These are phyloP conservation scores for Pseudoturritis turrita DNA, from an alignment of 345 rosid genomes.

Conservation along the genomic window DNA sequence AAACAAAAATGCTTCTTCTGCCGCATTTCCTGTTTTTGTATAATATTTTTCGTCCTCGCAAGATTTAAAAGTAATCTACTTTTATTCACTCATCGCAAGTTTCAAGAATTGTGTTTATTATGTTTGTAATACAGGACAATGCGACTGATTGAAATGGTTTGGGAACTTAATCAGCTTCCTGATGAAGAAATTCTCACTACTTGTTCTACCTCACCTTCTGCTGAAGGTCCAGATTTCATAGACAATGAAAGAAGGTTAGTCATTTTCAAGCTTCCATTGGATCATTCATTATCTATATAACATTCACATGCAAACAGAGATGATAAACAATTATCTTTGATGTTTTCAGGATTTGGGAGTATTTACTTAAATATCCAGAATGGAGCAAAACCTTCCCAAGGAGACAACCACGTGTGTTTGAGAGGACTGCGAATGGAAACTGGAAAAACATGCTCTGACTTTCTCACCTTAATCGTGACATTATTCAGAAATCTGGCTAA, in stretches of 20 bases:
- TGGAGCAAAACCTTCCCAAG: slow-evolving; percentile 60
- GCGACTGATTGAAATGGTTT: slow-evolving; percentile 24
- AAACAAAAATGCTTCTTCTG: not conserved
- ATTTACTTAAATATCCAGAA: slow-evolving; percentile 51
- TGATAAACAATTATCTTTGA: not conserved
- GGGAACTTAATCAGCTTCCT: slow-evolving; percentile 36
- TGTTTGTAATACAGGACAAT: slow-evolving; percentile 47
- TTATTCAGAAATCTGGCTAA: not conserved
- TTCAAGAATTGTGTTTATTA: not conserved
- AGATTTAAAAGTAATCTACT: not conserved
- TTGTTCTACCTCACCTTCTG: slow-evolving; percentile 79
- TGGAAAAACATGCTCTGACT: slow-evolving; percentile 50
- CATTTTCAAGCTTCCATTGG: not conserved
- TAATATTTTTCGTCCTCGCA: not conserved
- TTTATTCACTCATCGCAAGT: no score
- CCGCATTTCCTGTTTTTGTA: not conserved
- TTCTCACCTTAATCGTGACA: not conserved
- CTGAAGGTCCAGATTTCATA: slow-evolving; percentile 88
- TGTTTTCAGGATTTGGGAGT: slow-evolving; percentile 54
- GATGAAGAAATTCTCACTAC: slow-evolving; percentile 54
- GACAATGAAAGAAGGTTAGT: slow-evolving; percentile 52
- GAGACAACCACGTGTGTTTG: slow-evolving; percentile 58
- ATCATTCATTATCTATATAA: not conserved
- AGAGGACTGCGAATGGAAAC: slow-evolving; percentile 49
- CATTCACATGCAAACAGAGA: not conserved